Base-by-base conservation (phyloP, 139 green algal species). In the Chloropicon primus region DNA sequence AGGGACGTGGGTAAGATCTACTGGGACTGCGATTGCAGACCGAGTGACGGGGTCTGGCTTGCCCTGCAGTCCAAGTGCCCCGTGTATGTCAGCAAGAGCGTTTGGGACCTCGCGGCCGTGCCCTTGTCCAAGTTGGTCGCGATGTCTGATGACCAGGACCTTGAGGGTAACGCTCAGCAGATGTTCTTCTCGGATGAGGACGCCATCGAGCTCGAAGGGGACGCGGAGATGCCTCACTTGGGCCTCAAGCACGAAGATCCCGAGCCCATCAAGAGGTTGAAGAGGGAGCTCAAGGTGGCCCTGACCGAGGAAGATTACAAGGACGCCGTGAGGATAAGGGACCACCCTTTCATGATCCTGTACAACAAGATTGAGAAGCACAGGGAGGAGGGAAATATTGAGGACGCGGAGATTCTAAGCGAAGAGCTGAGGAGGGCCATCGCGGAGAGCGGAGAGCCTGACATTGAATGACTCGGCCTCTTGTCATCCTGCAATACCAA, bases 11-110 rank as follows among this genome's bases (percentile, higher is more conserved):
- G 86, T 2, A 25, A 83, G 25, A 84, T 89, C 10, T 72, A 81
- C 2, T 94, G 87, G 87, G 89, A 93, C 82, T 90, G 82, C 72
- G 90, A 94, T 77, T 91, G 88, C 83, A 81, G 90, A 2, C 90
- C 90, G 0, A 90, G 83, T 21, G 90, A 94, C 76, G 88, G 78
- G 5, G 81, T 82, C 24, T 92, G 85, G 82, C 81, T 94, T 53
- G 83, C 85, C 3, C 77, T 91, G 72, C 87, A 87, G 84, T 81
- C 27, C 86, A 77, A 79, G 25, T 76, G 29, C 10, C 76, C 76
- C 23, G 24, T 79, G 3, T 76, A 27, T 24, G 76, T 79, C 23
- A 24, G 21, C 24, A 79, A 79, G 28, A 41, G 22, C 22, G 76
- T 79, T 5, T 79, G 76, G 76, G 27, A 79, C 5, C 22, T 25